Percentiles rank a stretch among this genome's conserved stretches.
phyloP scores from a whole-genome alignment of 768 basidiomycete species.

The Phanerochaete sordida region DNA sequence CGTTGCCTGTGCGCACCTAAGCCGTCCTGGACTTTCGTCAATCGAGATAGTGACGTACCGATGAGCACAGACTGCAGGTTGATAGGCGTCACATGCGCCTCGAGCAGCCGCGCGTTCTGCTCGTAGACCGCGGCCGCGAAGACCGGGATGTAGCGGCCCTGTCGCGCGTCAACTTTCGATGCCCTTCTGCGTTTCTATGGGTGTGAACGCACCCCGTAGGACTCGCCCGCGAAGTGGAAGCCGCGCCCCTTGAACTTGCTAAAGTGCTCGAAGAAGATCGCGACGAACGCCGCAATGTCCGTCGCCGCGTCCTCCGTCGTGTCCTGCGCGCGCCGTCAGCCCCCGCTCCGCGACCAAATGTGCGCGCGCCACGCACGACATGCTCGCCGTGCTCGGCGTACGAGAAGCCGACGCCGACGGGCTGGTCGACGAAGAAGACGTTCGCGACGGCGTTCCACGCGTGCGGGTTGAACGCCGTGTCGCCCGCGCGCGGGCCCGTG shows the following conservation, averaged over 20 bases:
- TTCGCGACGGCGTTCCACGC: constrained; percentile 66
- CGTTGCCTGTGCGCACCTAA: constrained; percentile 16
- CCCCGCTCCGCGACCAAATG: background rate
- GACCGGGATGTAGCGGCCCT: constrained; percentile 51
- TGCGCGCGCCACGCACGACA: constrained; percentile 33
- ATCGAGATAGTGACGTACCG: constrained; percentile 24
- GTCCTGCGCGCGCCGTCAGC: constrained; percentile 29
- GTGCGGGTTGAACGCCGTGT: constrained; percentile 49
- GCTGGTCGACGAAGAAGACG: constrained; percentile 42
- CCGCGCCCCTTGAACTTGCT: constrained; percentile 58
- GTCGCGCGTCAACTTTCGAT: background rate
- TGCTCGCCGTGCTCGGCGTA: constrained; percentile 51
- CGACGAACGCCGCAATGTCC: constrained; percentile 64
- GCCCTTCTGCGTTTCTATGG: constrained; percentile 34
- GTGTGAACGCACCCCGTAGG: constrained; percentile 40
- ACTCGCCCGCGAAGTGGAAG: constrained; percentile 38
- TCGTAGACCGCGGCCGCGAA: constrained; percentile 47
- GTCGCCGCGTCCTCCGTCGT: constrained; percentile 63
- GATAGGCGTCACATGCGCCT: constrained; percentile 44
- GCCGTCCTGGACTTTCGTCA: background rate
- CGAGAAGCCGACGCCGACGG: constrained; percentile 29
- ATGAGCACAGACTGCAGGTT: constrained; percentile 49
- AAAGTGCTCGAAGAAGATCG: constrained; percentile 71
- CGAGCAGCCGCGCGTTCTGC: constrained; percentile 36
- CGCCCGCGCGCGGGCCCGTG: constrained; percentile 40